Evolutionary conservation across 2,329 filamentous ascomycete species (phyloP).

Genomic region (Colletotrichum liriopes): DNA sequence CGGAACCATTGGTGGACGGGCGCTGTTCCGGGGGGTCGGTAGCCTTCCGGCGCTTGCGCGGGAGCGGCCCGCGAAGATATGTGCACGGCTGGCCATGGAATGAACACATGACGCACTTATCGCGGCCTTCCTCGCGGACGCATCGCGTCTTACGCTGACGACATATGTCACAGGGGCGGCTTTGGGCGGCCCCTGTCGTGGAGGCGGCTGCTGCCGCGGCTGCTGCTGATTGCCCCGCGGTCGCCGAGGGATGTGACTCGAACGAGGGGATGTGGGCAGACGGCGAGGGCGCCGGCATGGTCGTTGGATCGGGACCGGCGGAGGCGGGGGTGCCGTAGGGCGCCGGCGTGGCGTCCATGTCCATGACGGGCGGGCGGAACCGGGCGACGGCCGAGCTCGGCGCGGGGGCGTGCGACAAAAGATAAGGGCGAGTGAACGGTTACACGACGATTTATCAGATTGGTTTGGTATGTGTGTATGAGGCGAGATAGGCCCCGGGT

Average conservation of each 20-base stretch:
- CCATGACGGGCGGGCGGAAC: conserved; percentile 28
- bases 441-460: conserved; percentile 10
- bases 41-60: conserved; percentile 50
- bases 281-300: conserved; percentile 24
- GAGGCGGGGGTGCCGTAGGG: conserved; percentile 34
- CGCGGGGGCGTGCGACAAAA: conserved; percentile 1
- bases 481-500: conserved; percentile 18
- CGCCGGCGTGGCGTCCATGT: conserved; percentile 36
- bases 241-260: conserved; percentile 20
- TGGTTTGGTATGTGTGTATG: conserved; percentile 2
- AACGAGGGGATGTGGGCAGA: conserved; percentile 20
- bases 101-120: conserved; percentile 75
- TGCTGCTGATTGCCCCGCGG: conserved; percentile 7
- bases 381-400: conserved; percentile 29
- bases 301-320: conserved; percentile 23
- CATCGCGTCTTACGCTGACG: conserved; percentile 77
- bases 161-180: conserved; percentile 75
- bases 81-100: conserved; percentile 79
- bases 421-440: conserved; percentile 13
- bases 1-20: conserved; percentile 39
- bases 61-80: conserved; percentile 64
- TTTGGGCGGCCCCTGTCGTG: conserved; percentile 36
- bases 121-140: conserved; percentile 72
- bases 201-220: conserved; percentile 6
- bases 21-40: conserved; percentile 45